Percentiles rank a stretch among this genome's conserved stretches.
Conservation (phyloP, 176 grass and related monocot species). For the Phyllostachys edulis region DNA sequence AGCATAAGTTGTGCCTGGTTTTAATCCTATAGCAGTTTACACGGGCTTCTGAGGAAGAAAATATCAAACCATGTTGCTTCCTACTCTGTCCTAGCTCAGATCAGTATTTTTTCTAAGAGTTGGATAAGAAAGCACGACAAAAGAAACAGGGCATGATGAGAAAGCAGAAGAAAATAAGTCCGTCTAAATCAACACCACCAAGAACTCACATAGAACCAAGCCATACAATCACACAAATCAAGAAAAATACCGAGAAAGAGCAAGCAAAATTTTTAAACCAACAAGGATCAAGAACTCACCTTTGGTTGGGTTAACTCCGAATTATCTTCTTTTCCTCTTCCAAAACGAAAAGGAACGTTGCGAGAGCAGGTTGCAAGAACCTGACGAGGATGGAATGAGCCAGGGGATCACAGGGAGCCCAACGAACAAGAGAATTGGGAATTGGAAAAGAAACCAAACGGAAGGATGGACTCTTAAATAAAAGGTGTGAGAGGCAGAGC, state of each 20-base stretch:
- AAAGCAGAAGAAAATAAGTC: not conserved
- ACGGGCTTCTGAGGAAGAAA: not conserved
- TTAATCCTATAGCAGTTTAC: not conserved
- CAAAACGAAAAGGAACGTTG: not conserved
- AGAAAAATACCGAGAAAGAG: not conserved
- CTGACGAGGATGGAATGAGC: slow-evolving; percentile 3
- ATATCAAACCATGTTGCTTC: not conserved
- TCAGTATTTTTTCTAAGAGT: slow-evolving; percentile 4
- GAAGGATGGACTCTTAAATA: slow-evolving; percentile 37
- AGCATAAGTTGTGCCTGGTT: not conserved
- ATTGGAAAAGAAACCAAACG: slow-evolving; percentile 29
- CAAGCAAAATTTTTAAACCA: too few species aligned
- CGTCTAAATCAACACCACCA: not conserved
- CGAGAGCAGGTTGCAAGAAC: not conserved
- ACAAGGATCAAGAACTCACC: slow-evolving; percentile 41
- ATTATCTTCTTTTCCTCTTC: slow-evolving; percentile 15
- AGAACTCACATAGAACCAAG: slow-evolving; percentile 1
- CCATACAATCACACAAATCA: not conserved
- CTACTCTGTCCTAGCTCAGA: slow-evolving; percentile 13
- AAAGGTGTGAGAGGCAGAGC: slow-evolving; percentile 39
- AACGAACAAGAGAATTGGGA: slow-evolving; percentile 37
- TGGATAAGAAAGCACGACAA: not conserved
- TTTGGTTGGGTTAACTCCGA: slow-evolving; percentile 11
- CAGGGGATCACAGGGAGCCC: slow-evolving; percentile 17
- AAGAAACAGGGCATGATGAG: not conserved